Conservation (phyloP, 169 alveolate genomes). For the Plasmodium berghei region DNA sequence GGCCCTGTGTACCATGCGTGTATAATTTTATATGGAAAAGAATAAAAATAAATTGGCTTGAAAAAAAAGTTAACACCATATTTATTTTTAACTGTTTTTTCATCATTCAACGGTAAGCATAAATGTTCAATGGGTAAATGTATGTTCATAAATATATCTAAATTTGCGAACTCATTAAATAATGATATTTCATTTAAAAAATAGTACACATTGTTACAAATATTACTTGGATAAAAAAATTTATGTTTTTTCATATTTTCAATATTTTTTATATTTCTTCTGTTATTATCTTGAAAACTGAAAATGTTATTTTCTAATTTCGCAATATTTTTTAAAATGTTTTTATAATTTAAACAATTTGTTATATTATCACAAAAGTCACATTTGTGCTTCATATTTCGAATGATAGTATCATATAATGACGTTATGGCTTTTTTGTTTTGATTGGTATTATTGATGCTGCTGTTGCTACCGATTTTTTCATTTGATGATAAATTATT, state of each 20-base stretch:
- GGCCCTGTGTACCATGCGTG: constrained; percentile 77
- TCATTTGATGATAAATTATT: constrained; percentile 4
- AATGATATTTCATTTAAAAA: constrained; percentile 59
- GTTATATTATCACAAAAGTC: constrained; percentile 40
- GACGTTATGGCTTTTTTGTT: constrained; percentile 7
- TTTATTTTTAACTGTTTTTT: constrained; percentile 61
- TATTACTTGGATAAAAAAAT: constrained; percentile 19
- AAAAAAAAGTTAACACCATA: constrained; percentile 33
- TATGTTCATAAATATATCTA: constrained; percentile 69
- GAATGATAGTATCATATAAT: constrained; percentile 17
- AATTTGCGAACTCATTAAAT: constrained; percentile 36
- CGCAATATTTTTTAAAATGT: constrained; percentile 29
- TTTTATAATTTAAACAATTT: constrained; percentile 67
- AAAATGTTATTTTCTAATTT: constrained; percentile 23
- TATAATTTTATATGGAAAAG: constrained; percentile 71
- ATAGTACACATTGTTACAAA: constrained; percentile 66
- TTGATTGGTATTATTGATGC: neutral
- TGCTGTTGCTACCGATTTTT: neutral
- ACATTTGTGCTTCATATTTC: constrained; percentile 38
- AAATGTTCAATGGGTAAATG: constrained; percentile 75
- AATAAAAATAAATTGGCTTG: constrained; percentile 69
- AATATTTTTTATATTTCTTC: constrained; percentile 22
- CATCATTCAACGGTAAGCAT: constrained; percentile 60
- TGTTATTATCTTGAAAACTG: constrained; percentile 1
- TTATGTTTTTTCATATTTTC: constrained; percentile 16